Base-by-base conservation (phyloP, 371 early-diverging fungal species). In the Agmasoma carcini region DNA sequence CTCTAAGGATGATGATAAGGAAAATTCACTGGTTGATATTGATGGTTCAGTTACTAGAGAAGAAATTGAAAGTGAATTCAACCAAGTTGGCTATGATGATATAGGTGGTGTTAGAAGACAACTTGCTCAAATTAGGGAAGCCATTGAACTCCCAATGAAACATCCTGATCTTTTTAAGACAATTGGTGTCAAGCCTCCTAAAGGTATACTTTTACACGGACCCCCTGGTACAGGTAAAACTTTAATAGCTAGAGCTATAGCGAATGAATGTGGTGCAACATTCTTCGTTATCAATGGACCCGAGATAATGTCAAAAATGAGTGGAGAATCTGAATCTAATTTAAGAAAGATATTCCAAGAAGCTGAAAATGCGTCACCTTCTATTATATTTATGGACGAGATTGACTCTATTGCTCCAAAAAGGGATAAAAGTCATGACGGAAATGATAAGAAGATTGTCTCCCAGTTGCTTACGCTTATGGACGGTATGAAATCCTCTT, bases 371-470 rank as follows among this genome's bases (percentile, higher is more conserved):
- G 73, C 90, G 3, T 75, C 84, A 79, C 99, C 99, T 5, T 80
- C 92, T 52, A 94, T 98, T 23, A 75, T 98, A 47, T 97, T 98
- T 68, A 92, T 98, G 58, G 99, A 98, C 71, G 97, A 98, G 73
- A 92, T 98, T 48, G 99, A 98, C 71, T 90, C 93, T 22, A 83
- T 97, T 70, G 94, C 95, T 22, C 94, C 95, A 63, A 97, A 98
- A 81, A 88, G 98, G 80, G 96, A 95, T 50, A 95, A 94, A 3
- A 91, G 90, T 2, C 91, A 93, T 70, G 94, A 94, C 62, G 98
- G 95, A 78, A 92, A 92, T 27, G 96, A 97, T 78, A 84, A 90
- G 61, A 86, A 95, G 75, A 90, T 95, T 39, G 97, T 97, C 2
- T 88, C 90, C 37, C 99, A 98, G 78, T 78, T 98, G 50, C 79